phyloP scores from a whole-genome alignment of 176 grass and related monocot species.

The Coix lacrymajobi region DNA sequence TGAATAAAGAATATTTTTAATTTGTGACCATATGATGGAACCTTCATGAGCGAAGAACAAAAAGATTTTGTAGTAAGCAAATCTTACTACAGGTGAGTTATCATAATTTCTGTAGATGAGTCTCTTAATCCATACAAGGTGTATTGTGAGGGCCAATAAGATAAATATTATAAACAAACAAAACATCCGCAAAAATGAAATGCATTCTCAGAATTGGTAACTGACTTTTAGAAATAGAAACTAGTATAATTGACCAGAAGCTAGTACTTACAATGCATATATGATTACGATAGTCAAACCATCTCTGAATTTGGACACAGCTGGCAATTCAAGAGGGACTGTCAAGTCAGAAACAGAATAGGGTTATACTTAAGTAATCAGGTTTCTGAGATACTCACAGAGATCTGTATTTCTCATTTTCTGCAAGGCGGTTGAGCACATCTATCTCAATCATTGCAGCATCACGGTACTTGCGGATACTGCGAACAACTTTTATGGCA shows the following conservation, averaged over 20 bases:
- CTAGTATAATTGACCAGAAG: slow-evolving; percentile 17
- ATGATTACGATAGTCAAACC: slow-evolving; percentile 96
- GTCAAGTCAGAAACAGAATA: slow-evolving; percentile 8
- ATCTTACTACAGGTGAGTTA: slow-evolving; percentile 24
- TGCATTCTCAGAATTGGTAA: background rate
- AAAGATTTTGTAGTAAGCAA: slow-evolving; percentile 26
- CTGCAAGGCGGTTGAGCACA: slow-evolving; percentile 73
- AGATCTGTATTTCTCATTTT: slow-evolving; percentile 62
- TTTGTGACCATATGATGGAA: slow-evolving; percentile 38
- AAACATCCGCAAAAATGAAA: background rate
- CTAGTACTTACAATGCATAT: slow-evolving; percentile 93
- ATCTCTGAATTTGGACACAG: slow-evolving; percentile 89
- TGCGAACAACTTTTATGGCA: slow-evolving; percentile 88
- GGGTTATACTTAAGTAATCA: background rate
- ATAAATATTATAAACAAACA: slow-evolving; percentile 26
- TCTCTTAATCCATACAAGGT: slow-evolving; percentile 16
- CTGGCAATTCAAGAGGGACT: slow-evolving; percentile 32
- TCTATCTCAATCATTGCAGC: slow-evolving; percentile 92
- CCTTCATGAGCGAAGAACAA: slow-evolving; percentile 47
- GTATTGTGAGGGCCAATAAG: background rate
- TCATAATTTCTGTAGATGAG: slow-evolving; percentile 15
- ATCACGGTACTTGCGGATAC: slow-evolving; percentile 73
- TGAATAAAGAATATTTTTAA: slow-evolving; percentile 70
- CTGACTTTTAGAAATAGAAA: slow-evolving; percentile 12
- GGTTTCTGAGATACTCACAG: slow-evolving; percentile 42